Base-by-base conservation (phyloP, 2,329 filamentous ascomycete species). In the Penicillium sp. region DNA sequence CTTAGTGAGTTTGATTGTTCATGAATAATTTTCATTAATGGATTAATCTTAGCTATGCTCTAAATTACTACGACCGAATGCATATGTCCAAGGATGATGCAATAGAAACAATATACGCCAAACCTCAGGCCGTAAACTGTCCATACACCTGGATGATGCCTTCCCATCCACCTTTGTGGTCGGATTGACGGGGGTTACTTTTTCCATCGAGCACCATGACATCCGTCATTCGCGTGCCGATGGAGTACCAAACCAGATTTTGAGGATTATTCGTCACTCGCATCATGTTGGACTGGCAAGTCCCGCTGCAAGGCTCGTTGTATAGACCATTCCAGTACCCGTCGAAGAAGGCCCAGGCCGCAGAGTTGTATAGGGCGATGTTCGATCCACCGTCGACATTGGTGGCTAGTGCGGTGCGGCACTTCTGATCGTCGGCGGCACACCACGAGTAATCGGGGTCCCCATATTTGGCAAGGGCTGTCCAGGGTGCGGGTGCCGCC, bases 311-410 rank as follows among this genome's bases (percentile, higher is more conserved):
- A 0, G 62, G 58, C 27, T 63, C 57, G n/a, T 61, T 59, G n/a
- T 67, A 65, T 7, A 54, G 36, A 3, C 59, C 61, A 25, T 63
- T 59, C 61, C 61, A 64, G 5, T 41, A 53, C 8, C 61, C 60
- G 13, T 68, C 58, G 41, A 69, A 69, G 46, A 69, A 69, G 1
- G 65, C 60, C 66, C 66, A 69, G 2, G 63, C 64, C 3, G 65
- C 66, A 0, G 66, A 64, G 16, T 64, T 66, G 40, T 69, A 69
- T 0, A 69, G 41, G 7, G 62, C 59, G 7, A 69, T 56, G 13
- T 69, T 43, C 0, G 56, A 54, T 1, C 65, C 64, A 14, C 64
- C 64, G n/a, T 67, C 58, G 4, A 69, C 52, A 27, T 66, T 66
- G 8, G 62, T 63, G 10, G 63, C 62, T 5, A 66, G 35, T 4